Evolutionary conservation across 352 stramenopile genomes (phyloP).

Genomic region (Aphanomyces astaci): DNA sequence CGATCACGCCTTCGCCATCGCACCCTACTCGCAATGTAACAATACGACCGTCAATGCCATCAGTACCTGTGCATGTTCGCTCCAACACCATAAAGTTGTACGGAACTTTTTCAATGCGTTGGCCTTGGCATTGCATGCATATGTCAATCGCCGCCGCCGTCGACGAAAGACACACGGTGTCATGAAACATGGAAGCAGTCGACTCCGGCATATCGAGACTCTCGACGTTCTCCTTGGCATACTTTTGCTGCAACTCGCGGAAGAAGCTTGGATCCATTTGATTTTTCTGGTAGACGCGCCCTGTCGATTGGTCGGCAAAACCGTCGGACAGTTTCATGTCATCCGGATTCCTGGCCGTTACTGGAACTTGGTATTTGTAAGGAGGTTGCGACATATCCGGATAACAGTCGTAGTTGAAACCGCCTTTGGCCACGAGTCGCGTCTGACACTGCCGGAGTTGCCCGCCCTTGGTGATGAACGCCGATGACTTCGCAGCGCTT

Average conservation of each 20-base stretch:
- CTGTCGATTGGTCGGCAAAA: background rate
- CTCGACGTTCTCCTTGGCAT: background rate
- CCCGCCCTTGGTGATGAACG: background rate
- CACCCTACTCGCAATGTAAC: conserved; percentile 26
- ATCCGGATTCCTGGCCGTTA: conserved; percentile 6
- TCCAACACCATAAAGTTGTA: conserved; percentile 55
- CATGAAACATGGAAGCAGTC: background rate
- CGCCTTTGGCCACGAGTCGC: background rate
- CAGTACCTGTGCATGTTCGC: conserved; percentile 35
- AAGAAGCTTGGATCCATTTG: conserved; percentile 1
- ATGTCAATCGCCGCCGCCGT: conserved; percentile 27
- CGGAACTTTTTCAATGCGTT: conserved; percentile 45
- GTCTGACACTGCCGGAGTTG: background rate
- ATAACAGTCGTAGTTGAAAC: conserved; percentile 2
- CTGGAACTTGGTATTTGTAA: conserved; percentile 1
- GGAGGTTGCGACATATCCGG: background rate
- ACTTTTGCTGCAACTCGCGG: conserved; percentile 5
- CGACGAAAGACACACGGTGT: background rate
- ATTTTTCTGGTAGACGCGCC: background rate
- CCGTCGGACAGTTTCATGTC: background rate
- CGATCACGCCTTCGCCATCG: conserved; percentile 46
- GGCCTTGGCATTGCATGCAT: conserved; percentile 45
- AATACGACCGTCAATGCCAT: background rate
- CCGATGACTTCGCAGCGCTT: conserved; percentile 26
- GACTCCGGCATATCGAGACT: background rate